Evolutionary conservation across 2,329 filamentous ascomycete species (phyloP).

Genomic region (Phialophora macrospora): DNA sequence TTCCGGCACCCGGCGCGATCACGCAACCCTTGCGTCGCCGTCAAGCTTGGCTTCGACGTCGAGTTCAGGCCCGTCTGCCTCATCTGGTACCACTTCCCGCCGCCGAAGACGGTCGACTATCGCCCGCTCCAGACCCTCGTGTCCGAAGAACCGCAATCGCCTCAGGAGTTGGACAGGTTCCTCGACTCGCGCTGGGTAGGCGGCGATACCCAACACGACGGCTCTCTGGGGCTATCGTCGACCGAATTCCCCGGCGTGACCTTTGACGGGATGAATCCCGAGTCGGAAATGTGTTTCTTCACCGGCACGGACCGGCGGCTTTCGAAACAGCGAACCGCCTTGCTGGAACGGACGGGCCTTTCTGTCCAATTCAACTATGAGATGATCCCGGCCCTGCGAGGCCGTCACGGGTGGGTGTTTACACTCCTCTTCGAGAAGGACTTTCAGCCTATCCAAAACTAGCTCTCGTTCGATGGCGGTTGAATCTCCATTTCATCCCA

Average conservation of each 20-base stretch:
- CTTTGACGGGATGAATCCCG: conserved; percentile 2
- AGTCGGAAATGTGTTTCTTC: neutral
- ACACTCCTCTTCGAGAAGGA: neutral
- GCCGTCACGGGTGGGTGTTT: conserved; percentile 5
- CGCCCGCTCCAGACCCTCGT: conserved; percentile 4
- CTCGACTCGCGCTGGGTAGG: conserved; percentile 3
- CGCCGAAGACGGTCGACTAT: neutral
- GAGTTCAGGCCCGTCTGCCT: conserved; percentile 5
- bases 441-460: neutral
- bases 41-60: conserved; percentile 13
- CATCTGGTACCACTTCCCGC: conserved; percentile 7
- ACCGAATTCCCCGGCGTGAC: neutral
- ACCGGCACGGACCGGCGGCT: conserved; percentile 3
- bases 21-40: neutral
- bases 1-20: neutral
- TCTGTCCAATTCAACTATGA: neutral
- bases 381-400: conserved; percentile 5
- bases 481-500: conserved; percentile 64
- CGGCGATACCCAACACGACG: neutral
- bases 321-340: neutral
- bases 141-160: conserved; percentile 2
- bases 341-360: neutral
- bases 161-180: neutral
- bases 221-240: neutral
- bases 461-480: neutral